phyloP scores from a whole-genome alignment of 441 rosid genomes.

The Adansonia gregorii region DNA sequence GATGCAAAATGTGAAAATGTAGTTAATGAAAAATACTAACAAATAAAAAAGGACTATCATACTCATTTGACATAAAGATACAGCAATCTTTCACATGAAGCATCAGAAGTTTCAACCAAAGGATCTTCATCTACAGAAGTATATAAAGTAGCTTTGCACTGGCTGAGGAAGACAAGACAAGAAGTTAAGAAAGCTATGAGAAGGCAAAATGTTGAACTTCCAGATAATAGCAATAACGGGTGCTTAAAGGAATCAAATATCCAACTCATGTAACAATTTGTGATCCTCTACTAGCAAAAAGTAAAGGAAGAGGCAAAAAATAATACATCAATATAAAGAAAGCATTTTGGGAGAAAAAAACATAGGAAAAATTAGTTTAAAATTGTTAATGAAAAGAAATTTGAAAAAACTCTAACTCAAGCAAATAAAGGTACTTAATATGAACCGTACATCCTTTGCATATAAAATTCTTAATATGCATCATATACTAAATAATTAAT shows the following conservation, averaged over 20 bases:
- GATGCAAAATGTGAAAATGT: no score
- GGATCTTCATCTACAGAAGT: background rate
- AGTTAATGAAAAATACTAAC: no score
- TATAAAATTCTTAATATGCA: no score
- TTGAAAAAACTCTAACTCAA: no score
- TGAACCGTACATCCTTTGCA: no score
- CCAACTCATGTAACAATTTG: background rate
- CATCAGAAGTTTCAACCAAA: background rate
- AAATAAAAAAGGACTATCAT: no score
- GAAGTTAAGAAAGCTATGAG: background rate
- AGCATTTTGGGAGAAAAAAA: background rate
- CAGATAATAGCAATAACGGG: background rate
- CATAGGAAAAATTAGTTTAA: no score
- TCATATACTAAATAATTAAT: no score
- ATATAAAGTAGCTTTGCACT: background rate
- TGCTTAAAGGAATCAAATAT: background rate
- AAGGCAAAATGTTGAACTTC: background rate
- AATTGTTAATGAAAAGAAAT: background rate
- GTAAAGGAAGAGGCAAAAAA: background rate
- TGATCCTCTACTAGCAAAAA: background rate
- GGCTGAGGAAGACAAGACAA: background rate
- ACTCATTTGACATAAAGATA: background rate
- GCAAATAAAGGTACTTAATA: no score
- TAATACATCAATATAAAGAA: background rate
- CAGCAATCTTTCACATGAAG: background rate